Evolutionary conservation across 352 stramenopile species (phyloP), one percentile per base, ranked within the genome.

Genomic region (Phytophthora brassicae): DNA sequence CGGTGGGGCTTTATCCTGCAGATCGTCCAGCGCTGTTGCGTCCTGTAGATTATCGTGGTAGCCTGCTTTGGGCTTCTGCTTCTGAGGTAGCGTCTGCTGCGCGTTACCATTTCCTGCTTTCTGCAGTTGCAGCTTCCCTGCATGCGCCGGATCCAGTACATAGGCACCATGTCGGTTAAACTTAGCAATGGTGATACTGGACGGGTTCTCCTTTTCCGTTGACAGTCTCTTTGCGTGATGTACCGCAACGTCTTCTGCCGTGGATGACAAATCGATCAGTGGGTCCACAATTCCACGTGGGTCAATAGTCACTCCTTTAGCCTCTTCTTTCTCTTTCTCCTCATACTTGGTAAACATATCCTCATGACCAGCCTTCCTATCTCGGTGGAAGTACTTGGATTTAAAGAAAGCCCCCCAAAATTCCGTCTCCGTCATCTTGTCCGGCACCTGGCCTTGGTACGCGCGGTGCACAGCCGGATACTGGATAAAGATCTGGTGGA

Each of bases 401-500:
- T 95, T 92, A 60, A 95, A 92, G 63, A 94, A 95, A 11, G 84
- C 79, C 12, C 81, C 72, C 86, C 86, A 95, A 61, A 95, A 95
- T 68, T 95, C 86, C 14, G 85, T 90, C 66, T 93, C 86, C n/a
- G 71, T 90, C 81, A 95, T 91, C 66, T 93, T 90, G 69, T 95
- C 86, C 1, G 86, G 86, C 47, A 95, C 86, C 65, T 93, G 86
- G 26, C 71, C 77, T 64, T 92, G 72, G 67, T 95, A 95, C 28
- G 86, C 86, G 38, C 90, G 71, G 62, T 95, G 86, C 55, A 95
- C 85, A 2, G 86, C 84, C 38, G 86, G 86, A 65, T 94, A 95
- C 68, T 95, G 86, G 50, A 93, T 88, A 33, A 95, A 95, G 56
- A 95, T 95, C 72, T 95, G 86, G 57, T 95, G 86, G 62, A 95